Base-by-base conservation (phyloP, 306 rosid species). In the Quercus bicolor region DNA sequence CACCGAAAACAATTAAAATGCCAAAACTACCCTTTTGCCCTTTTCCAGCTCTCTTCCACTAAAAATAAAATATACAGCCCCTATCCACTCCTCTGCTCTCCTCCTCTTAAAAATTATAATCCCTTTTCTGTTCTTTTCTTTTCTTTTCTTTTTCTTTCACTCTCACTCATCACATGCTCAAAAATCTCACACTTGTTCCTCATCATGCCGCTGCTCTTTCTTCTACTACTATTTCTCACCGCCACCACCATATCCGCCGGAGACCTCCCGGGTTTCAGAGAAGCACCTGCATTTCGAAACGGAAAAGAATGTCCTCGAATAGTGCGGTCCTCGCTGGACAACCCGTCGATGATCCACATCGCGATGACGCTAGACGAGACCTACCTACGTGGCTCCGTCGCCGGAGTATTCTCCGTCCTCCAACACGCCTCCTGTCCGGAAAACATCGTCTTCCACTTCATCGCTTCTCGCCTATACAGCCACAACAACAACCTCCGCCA, bases 311-410 rank as follows among this genome's bases (percentile, higher is more conserved):
- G 98, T 79, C 89, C 80, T 5, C 75, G 65, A 6, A 76, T 79
- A 15, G 55, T 70, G 12, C 75, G 85, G 86, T 74, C 87, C 6
- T 23, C 81, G 0, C 33, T 74, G 23, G 80, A 84, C 70, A 70
- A 80, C 62, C 91, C 86, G 14, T 83, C 93, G 53, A 72, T 88
- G 37, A 92, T 94, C 82, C 98, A 94, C 85, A 88, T 94, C 80
- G 93, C 94, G 26, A 94, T 94, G 97, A 94, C 97, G 8, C 85
- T 94, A 0, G 98, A 94, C 71, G 72, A 85, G 16, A 87, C 96
- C 43, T 94, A 94, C 86, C 97, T 94, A 78, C 94, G 98, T 0
- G 97, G 98, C 74, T 94, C 98, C 56, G 73, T 92, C 13, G 97
- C 98, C 64, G 94, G 94, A 6, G 96, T 92, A 0, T 83, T 92